Conservation (phyloP, 257 asterid genomes). For the Linderniella brevidens region DNA sequence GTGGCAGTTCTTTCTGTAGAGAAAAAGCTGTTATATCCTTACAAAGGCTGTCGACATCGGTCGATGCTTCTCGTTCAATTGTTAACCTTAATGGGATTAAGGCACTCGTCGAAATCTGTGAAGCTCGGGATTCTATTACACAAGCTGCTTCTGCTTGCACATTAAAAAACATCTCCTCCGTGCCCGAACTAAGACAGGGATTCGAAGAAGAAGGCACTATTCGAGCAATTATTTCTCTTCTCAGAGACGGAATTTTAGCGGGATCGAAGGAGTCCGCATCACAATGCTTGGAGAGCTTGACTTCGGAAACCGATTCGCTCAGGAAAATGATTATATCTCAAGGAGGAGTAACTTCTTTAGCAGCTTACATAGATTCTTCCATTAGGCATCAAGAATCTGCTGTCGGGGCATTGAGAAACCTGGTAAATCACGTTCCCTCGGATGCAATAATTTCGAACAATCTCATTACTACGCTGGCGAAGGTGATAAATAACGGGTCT, state of each 20-base stretch:
- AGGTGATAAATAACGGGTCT: conserved; percentile 57
- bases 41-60: conserved; percentile 59
- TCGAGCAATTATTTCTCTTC: conserved; percentile 45
- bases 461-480: conserved; percentile 49
- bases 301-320: conserved; percentile 41
- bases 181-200: conserved; percentile 48
- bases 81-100: conserved; percentile 79
- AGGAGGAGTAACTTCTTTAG: conserved; percentile 49
- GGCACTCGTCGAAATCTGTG: conserved; percentile 61
- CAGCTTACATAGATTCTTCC: conserved; percentile 55
- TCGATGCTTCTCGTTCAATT: conserved; percentile 51
- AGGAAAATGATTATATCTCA: conserved; percentile 36
- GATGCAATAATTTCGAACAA: conserved; percentile 33
- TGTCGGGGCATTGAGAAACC: conserved; percentile 50
- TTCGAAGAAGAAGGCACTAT: conserved; percentile 67
- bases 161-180: conserved; percentile 54
- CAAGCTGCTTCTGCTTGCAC: conserved; percentile 75
- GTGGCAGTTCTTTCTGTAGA: conserved; percentile 56
- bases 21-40: conserved; percentile 71
- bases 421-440: conserved; percentile 27
- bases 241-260: conserved; percentile 38
- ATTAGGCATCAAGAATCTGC: conserved; percentile 78
- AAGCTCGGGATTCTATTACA: conserved; percentile 41
- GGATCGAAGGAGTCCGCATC: conserved; percentile 85
- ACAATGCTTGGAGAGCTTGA: conserved; percentile 64